Base-by-base conservation (phyloP, 1,284 basidiomycete species). In the Cutaneotrichosporon spelunceum region DNA sequence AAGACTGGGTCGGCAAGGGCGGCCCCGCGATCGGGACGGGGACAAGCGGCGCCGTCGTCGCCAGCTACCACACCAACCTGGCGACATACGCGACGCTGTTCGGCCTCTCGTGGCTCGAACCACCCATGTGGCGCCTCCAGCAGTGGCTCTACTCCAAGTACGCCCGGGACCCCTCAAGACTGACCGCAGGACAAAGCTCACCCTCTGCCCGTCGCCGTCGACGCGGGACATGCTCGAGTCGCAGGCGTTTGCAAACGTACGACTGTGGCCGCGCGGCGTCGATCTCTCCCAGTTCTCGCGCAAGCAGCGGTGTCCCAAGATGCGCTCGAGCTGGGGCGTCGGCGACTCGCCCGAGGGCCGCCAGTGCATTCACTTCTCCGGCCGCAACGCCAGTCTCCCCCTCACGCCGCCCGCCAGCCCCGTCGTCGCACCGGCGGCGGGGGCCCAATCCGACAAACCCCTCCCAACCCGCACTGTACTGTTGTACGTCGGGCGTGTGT, bases 41-140 rank as follows among this genome's bases (percentile, higher is more conserved):
- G 1, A 67, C 78, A 52, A 65, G 66, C 21, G 81, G 82, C 1
- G 82, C 82, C 1, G 79, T 83, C 44, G 81, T 84, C 7, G 80
- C 81, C 2, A 81, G 80, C 52, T 84, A 84, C 69, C 83, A 85
- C 70, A 84, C 83, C 23, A 84, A 84, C 65, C 77, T 84, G 23
- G 82, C 79, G 1, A 81, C 80, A 4, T 85, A 85, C 65, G 83
- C 84, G 0, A 82, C 81, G 2, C 72, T 84, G 0, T 84, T 84
- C 61, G 83, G 83, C 27, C 74, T 83, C 66, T 72, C 79, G 0
- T 83, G 81, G 81, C 75, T 84, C 19, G 82, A 83, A 44, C 79
- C 79, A 2, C 74, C 79, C 61, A 77, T 80, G 62, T 80, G 77
- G 77, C 64, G 68, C 16, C 73, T 78, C 64, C 79, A 80, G 61